Base-by-base conservation (phyloP, 108 stramenopile genomes). In the Fistulifera pelliculosa region DNA sequence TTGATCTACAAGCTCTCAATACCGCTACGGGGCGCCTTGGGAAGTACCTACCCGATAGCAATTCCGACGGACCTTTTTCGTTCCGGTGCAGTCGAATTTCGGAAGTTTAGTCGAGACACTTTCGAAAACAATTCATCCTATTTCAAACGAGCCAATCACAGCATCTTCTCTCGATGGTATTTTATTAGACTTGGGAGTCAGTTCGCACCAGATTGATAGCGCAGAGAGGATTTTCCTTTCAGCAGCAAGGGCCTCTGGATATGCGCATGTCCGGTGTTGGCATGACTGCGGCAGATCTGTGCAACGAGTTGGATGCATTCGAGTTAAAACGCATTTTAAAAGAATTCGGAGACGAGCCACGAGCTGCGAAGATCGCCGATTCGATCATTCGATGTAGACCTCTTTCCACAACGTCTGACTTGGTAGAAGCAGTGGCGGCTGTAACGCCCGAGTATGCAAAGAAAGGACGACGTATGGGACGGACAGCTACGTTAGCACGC, bases 221-320 rank as follows among this genome's bases (percentile, higher is more conserved):
- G 59, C 84, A 3, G 88, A 78, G 96, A 7, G 96, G 96, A 5
- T 97, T 97, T 77, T 74, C 87, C 28, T 94, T 94, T 52, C 82
- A 90, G 74, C 72, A 75, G 56, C 87, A 95, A 42, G 94, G 96
- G 0, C 91, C 90, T n/a, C 61, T 97, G 8, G 96, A 97, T 53
- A 97, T 97, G 96, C 64, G 96, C n/a, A 94, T 97, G 93, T 52
- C 38, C 2, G 41, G 47, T n/a, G 44, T 48, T 0, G 69, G 75
- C 10, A 38, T 87, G 6, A 90, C 87, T 1, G 94, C 94, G 5
- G 84, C 86, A 17, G 85, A 90, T 56, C 72, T 96, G 31, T 80
- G 86, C 73, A 96, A 96, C 54, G 85, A 83, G 56, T 88, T 88
- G 52, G 74, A 83, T 51, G 85, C 67, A 58, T 47, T 43, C n/a